Evolutionary conservation across 192 early-diverging fungal species (phyloP).

Genomic region (Umbelopsis sp.): DNA sequence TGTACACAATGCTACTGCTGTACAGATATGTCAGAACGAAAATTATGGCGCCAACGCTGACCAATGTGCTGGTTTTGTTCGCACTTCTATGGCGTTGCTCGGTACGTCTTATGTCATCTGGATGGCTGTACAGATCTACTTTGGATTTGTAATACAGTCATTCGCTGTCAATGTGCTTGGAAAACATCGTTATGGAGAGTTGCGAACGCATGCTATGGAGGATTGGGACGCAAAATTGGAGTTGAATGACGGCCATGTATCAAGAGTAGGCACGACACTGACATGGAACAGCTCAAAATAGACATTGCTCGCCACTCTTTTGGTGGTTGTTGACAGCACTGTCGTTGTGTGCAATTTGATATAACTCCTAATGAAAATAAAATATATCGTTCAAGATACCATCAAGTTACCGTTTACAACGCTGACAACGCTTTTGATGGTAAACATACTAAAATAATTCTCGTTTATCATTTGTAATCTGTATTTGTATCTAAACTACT

Average conservation of each 20-base stretch:
- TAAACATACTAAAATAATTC: too few relatives aligned
- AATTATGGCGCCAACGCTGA: constrained; percentile 3
- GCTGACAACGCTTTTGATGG: too few relatives aligned
- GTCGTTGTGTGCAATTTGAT: too few relatives aligned
- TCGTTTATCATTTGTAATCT: too few relatives aligned
- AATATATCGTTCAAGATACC: too few relatives aligned
- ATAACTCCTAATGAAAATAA: too few relatives aligned
- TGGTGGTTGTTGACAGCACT: too few relatives aligned
- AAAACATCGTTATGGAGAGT: constrained; percentile 20
- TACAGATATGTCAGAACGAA: constrained; percentile 12
- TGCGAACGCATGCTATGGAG: constrained; percentile 12
- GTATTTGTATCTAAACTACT: too few relatives aligned
- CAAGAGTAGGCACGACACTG: constrained; percentile 7
- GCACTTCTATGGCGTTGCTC: constrained; percentile 8
- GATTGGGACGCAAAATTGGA: constrained; percentile 31
- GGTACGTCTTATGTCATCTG: constrained; percentile 24
- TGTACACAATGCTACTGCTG: constrained; percentile 2
- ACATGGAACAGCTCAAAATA: neutral
- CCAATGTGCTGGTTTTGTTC: constrained; percentile 11
- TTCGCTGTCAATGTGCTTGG: constrained; percentile 16
- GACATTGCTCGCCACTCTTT: too few relatives aligned
- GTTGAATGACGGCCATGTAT: constrained; percentile 5
- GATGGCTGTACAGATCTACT: constrained; percentile 24
- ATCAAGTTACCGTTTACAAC: too few relatives aligned
- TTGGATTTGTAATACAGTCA: constrained; percentile 29